Percentiles rank a stretch among this genome's conserved stretches.
Conservation (phyloP, 208 protist species). For the Trichomonas vaginalis region DNA sequence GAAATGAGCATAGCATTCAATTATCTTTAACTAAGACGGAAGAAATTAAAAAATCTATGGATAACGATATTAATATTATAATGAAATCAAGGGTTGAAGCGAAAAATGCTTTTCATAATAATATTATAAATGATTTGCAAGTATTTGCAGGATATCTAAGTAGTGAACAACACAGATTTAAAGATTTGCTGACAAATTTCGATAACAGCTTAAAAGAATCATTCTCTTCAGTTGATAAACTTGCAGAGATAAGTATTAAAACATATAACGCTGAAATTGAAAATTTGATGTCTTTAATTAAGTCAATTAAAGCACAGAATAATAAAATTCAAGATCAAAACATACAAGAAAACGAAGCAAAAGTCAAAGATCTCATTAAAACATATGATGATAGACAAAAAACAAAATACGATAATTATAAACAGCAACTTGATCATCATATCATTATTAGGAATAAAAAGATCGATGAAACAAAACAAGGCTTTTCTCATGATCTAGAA, state of each 20-base stretch:
- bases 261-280: not conserved
- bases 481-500: not conserved
- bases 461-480: not conserved
- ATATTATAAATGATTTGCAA: not conserved
- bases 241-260: not conserved
- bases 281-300: not conserved
- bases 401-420: not conserved
- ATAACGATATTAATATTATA: not conserved
- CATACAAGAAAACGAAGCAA: not conserved
- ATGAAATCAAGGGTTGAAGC: not conserved
- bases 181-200: not conserved
- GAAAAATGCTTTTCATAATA: not conserved
- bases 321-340: not conserved
- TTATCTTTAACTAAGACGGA: not conserved
- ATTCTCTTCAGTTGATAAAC: not conserved
- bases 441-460: not conserved
- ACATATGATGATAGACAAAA: not conserved
- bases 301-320: not conserved
- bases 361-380: not conserved
- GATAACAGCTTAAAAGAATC: not conserved
- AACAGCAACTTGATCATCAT: not conserved
- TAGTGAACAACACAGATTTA: not conserved
- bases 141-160: not conserved
- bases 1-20: not conserved
- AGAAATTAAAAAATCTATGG: not conserved